These are phyloP conservation scores for Vinca minor DNA, from an alignment of 257 asterid species.

Conservation along the genomic window DNA sequence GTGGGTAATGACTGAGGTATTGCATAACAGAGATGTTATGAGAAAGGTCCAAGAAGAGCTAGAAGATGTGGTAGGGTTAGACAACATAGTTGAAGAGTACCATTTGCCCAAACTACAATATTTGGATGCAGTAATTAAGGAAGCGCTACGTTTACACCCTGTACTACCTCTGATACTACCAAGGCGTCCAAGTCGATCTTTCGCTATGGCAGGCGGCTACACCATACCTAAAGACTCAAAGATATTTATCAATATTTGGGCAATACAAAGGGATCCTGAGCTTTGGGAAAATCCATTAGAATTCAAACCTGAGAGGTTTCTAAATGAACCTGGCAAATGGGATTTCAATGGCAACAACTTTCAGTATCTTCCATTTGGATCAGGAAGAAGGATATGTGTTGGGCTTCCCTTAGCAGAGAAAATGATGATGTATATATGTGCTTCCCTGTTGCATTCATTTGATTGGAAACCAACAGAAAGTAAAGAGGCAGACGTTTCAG, in stretches of 20 bases:
- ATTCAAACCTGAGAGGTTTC: slow-evolving; percentile 40
- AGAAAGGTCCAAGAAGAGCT: slow-evolving; percentile 30
- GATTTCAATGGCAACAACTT: slow-evolving; percentile 30
- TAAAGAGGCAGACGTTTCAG: not conserved
- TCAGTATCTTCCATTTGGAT: slow-evolving; percentile 36
- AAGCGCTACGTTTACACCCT: slow-evolving; percentile 36
- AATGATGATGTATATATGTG: slow-evolving; percentile 27
- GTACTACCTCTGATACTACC: slow-evolving; percentile 32
- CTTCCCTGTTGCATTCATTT: slow-evolving; percentile 34
- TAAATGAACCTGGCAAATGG: slow-evolving; percentile 8
- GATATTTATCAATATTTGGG: slow-evolving; percentile 28
- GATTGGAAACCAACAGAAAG: slow-evolving; percentile 33
- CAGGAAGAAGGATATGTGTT: slow-evolving; percentile 34
- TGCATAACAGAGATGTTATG: slow-evolving; percentile 20
- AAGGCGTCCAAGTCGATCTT: slow-evolving; percentile 16
- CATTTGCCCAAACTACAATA: slow-evolving; percentile 29
- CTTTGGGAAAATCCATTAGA: slow-evolving; percentile 38
- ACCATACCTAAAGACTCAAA: slow-evolving; percentile 28
- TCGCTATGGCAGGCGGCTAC: slow-evolving; percentile 25
- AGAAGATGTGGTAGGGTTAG: slow-evolving; percentile 23
- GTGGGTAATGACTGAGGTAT: slow-evolving; percentile 31
- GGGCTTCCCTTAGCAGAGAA: slow-evolving; percentile 35
- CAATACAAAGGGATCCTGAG: slow-evolving; percentile 28
- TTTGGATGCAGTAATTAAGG: slow-evolving; percentile 31
- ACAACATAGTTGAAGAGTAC: slow-evolving; percentile 32